Conservation (phyloP, 257 asterid species). For the Solanum sparsipilum region DNA sequence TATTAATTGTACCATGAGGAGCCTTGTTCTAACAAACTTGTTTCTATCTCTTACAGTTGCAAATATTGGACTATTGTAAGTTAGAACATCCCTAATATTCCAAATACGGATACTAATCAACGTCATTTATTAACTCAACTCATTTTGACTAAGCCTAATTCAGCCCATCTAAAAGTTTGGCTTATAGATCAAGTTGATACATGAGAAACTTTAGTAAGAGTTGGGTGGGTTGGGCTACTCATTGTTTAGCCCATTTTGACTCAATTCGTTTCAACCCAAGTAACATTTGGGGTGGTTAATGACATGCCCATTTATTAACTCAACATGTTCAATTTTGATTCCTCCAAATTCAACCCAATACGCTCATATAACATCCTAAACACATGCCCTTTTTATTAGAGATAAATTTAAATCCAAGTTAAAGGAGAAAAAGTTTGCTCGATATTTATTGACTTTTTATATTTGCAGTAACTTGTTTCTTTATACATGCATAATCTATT, state of each 20-base stretch:
- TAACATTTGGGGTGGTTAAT: fast-evolving
- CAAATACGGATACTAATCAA: neutral
- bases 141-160: neutral
- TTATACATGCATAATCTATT: neutral
- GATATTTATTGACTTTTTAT: neutral
- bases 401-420: neutral
- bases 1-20: too few species aligned
- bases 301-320: neutral
- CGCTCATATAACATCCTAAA: neutral
- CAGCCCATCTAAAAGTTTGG: neutral
- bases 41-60: too few species aligned
- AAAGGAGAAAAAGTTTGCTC: neutral
- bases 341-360: neutral
- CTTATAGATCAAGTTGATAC: neutral
- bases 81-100: too few species aligned
- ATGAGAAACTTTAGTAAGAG: neutral
- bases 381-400: neutral
- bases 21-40: too few species aligned
- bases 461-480: neutral
- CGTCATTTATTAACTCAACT: neutral
- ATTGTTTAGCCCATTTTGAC: neutral
- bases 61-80: too few species aligned
- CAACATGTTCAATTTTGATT: neutral
- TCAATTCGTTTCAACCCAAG: neutral
- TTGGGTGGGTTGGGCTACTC: neutral